These are phyloP conservation scores for Aspergillus ellipticus DNA, from an alignment of 495 filamentous ascomycete species.

Conservation along the genomic window DNA sequence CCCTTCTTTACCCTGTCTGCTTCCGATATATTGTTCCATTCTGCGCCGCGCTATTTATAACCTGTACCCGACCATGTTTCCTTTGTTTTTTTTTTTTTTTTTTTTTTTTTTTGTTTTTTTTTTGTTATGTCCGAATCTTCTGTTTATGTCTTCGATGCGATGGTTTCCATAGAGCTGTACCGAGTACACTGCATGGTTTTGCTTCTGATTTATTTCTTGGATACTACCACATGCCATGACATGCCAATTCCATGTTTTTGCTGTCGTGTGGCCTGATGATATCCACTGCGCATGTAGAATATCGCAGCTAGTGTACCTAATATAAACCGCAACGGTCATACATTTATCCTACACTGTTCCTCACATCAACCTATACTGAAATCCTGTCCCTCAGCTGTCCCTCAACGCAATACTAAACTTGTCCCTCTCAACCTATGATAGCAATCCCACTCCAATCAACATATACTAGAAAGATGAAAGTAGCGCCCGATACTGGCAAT, in stretches of 20 bases:
- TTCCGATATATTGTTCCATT: neutral
- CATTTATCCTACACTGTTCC: too few relatives aligned
- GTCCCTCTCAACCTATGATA: too few relatives aligned
- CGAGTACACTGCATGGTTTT: neutral
- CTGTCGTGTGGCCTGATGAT: neutral
- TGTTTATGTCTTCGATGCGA: neutral
- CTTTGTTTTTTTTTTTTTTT: too few relatives aligned
- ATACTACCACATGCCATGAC: neutral
- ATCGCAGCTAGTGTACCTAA: neutral
- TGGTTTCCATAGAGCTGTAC: neutral
- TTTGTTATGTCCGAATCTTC: neutral
- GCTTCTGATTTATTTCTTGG: neutral
- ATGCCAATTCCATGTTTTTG: neutral
- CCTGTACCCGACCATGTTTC: neutral
- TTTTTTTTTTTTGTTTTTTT: neutral
- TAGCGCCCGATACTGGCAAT: too few relatives aligned
- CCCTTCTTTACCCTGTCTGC: neutral
- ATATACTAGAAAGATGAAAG: too few relatives aligned
- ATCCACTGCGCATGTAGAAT: neutral
- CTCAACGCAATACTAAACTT: too few relatives aligned
- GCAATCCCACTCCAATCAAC: too few relatives aligned
- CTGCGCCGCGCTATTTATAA: neutral
- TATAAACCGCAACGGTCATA: too few relatives aligned
- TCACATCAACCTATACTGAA: too few relatives aligned
- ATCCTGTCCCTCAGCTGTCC: too few relatives aligned